These are phyloP conservation scores for Hypoxylon fuscum DNA, from an alignment of 495 filamentous ascomycete species.

Conservation along the genomic window DNA sequence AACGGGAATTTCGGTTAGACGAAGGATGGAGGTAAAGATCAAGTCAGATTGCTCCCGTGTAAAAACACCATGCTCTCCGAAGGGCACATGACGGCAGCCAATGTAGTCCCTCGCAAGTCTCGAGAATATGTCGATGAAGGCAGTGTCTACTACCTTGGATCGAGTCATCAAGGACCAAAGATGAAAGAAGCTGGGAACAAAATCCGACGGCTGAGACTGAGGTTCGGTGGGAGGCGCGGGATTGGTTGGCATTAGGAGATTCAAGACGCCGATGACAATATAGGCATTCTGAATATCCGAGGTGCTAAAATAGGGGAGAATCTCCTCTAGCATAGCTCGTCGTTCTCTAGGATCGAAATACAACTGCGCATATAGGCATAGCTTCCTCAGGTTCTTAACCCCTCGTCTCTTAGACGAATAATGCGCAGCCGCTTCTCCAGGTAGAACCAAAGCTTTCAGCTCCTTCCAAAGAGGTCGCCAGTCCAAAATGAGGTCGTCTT, in stretches of 20 bases:
- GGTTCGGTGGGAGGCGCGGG: constrained; percentile 74
- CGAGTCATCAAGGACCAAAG: constrained; percentile 93
- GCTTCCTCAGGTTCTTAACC: constrained; percentile 73
- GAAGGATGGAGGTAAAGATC: constrained; percentile 90
- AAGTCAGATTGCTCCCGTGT: constrained; percentile 90
- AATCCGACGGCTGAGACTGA: constrained; percentile 80
- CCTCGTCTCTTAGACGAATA: constrained; percentile 54
- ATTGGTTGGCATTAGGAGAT: constrained; percentile 86
- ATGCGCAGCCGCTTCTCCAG: constrained; percentile 72
- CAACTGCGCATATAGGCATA: constrained; percentile 86
- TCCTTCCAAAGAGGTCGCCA: constrained; percentile 95
- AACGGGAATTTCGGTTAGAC: constrained; percentile 94
- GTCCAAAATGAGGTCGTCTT: constrained; percentile 87
- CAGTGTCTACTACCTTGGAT: constrained; percentile 85
- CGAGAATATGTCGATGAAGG: constrained; percentile 89
- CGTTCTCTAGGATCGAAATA: constrained; percentile 92
- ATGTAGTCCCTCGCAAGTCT: constrained; percentile 85
- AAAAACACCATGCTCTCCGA: constrained; percentile 89
- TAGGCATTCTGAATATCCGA: constrained; percentile 90
- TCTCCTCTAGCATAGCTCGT: constrained; percentile 88
- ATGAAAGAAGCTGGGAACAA: constrained; percentile 92
- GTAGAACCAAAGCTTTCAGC: constrained; percentile 86
- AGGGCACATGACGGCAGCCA: constrained; percentile 75
- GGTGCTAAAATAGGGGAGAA: constrained; percentile 94
- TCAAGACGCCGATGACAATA: constrained; percentile 84